A percentile compares a stretch with the other conserved stretches of the same genome.
Conservation (phyloP, 208 protist species). For the Porcisia hertigi region DNA sequence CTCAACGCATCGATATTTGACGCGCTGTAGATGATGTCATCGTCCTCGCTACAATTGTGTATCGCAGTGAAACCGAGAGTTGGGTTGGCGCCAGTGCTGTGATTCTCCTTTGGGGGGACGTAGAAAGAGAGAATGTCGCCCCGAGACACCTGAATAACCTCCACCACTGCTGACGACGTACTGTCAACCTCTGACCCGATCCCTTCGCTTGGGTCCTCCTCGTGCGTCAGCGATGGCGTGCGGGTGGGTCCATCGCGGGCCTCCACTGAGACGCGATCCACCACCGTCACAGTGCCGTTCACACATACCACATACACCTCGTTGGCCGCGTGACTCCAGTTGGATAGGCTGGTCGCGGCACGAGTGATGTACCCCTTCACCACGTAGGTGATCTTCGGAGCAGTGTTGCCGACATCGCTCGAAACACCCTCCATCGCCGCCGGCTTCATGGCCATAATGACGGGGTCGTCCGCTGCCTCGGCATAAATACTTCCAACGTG, state of each 20-base stretch:
- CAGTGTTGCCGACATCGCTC: neutral
- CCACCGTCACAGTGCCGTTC: slow-evolving; percentile 47
- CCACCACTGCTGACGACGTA: slow-evolving; percentile 9
- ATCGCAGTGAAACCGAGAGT: neutral
- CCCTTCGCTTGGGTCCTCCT: neutral
- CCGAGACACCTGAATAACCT: slow-evolving; percentile 30
- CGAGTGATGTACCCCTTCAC: slow-evolving; percentile 54
- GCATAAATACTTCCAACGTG: neutral
- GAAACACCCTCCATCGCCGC: neutral
- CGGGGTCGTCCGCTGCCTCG: neutral
- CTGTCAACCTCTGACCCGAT: neutral
- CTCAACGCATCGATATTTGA: neutral
- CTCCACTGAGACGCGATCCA: slow-evolving; percentile 25
- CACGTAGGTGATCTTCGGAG: slow-evolving; percentile 40
- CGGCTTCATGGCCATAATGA: neutral
- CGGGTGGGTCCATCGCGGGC: slow-evolving; percentile 11
- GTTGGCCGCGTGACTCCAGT: slow-evolving; percentile 26
- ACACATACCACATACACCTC: slow-evolving; percentile 63
- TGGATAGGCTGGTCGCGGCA: slow-evolving; percentile 22
- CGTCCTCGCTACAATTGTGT: neutral
- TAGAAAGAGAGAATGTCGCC: slow-evolving; percentile 54
- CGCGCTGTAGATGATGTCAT: neutral
- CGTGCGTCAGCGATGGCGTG: slow-evolving; percentile 7
- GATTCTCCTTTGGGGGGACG: neutral
- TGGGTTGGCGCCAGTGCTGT: neutral